Evolutionary conservation across 2,329 filamentous ascomycete species (phyloP), one percentile per base, ranked within the genome.

Genomic region (Grosmannia huntii): DNA sequence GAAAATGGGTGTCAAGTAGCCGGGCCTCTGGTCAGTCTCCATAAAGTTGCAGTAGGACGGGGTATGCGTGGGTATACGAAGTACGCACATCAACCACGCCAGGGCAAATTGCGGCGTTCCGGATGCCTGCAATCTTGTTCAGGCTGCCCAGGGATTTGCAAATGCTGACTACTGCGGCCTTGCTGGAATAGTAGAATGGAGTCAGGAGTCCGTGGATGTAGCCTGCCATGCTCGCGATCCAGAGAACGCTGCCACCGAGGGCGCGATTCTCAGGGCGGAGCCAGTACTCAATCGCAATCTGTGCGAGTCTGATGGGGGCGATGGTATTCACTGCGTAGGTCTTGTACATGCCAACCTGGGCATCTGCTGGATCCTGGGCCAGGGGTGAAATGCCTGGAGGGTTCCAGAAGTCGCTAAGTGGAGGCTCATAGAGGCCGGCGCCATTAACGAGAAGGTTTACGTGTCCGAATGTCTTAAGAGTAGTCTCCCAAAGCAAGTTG

Each of bases 361-460:
- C 21, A 19, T 57, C 55, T 3, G 21, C 14, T 2, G n/a, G 12
- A 31, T 70, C 66, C 0, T 61, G 21, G 21, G 48, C 55, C 10
- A 9, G 59, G 63, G 52, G 73, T 71, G 2, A 61, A 0, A 69
- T 69, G 0, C 71, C 73, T 0, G 73, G 73, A 1, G 72, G 71
- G 38, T 70, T 67, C 73, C 73, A 75, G 56, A 75, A 75, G 64
- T 64, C 70, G 16, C 71, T 72, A 67, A 67, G 73, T 5, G 66
- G 62, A 62, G 75, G 76, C 60, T 77, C 76, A 53, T 73, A 78
- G 5, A 78, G 66, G 25, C 75, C 75, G 0, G 75, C 75, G 0
- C 75, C 74, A 0, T 75, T 73, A 41, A 73, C 75, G 3, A 77
- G 64, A 23, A 78, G 69, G 49, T 74, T 71, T 59, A 73, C 67